phyloP scores from a whole-genome alignment of 768 basidiomycete species.

The Cyclocybe aegerita region DNA sequence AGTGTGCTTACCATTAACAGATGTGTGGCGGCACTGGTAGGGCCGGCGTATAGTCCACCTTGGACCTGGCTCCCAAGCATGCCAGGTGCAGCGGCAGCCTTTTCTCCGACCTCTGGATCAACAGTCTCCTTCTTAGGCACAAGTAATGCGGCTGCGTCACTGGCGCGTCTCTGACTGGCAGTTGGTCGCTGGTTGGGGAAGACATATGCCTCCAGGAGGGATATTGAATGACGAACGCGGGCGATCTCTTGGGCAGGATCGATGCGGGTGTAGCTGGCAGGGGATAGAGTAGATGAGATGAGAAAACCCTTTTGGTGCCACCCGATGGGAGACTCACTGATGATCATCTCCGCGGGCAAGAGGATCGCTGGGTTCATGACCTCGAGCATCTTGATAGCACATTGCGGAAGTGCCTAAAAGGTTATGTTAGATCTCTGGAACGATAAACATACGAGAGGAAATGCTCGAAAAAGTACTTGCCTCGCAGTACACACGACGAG shows the following conservation, averaged over 20 bases:
- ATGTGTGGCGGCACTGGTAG: conserved; percentile 74
- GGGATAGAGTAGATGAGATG: conserved; percentile 16
- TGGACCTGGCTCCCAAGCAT: conserved; percentile 65
- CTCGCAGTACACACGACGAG: conserved; percentile 82
- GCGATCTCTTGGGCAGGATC: conserved; percentile 70
- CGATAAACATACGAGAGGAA: conserved; percentile 17
- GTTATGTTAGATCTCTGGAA: conserved; percentile 20
- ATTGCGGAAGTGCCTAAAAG: conserved; percentile 69
- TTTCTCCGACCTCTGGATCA: conserved; percentile 46
- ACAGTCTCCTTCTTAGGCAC: conserved; percentile 55
- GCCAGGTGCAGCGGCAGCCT: conserved; percentile 52
- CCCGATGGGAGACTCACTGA: conserved; percentile 41
- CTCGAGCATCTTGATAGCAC: conserved; percentile 77
- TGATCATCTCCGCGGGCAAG: conserved; percentile 60
- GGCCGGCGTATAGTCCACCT: conserved; percentile 76
- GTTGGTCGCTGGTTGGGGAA: conserved; percentile 42
- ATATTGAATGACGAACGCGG: conserved; percentile 65
- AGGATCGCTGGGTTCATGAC: conserved; percentile 54
- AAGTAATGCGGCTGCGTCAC: conserved; percentile 33
- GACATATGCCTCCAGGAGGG: conserved; percentile 63
- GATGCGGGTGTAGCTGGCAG: conserved; percentile 41
- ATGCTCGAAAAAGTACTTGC: conserved; percentile 34
- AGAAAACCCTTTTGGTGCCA: conserved; percentile 9
- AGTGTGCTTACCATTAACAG: conserved; percentile 51
- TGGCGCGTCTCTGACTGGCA: conserved; percentile 32